Base-by-base conservation (phyloP, 2,329 filamentous ascomycete species). In the Microcyclospora pomicola region DNA sequence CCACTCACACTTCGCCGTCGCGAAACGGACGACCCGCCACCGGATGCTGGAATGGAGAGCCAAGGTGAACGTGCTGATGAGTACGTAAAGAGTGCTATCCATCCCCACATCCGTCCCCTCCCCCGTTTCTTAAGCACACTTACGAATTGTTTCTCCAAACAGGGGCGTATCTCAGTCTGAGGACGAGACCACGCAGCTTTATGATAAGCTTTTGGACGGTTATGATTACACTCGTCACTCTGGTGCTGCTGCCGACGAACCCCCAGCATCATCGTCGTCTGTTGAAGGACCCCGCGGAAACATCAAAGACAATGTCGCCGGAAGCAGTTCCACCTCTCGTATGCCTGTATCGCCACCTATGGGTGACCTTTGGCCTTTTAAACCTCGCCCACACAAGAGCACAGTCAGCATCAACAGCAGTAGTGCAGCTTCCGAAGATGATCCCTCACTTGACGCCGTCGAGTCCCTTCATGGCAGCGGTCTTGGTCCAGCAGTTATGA, bases 41-140 rank as follows among this genome's bases (percentile, higher is more conserved):
- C 36, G 24, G 43, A 38, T 36, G 19, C 30, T 15, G 42, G 42
- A 30, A 39, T 24, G 19, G 19, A 24, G 19, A 24, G 19, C 19
- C 19, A 44, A 40, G 45, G 40, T 43, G 44, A 42, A 47, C 39
- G 45, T 41, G 43, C 44, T 47, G 42, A 51, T 43, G 46, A 53
- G 52, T 56, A 56, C 54, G 54, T 57, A 44, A 36, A 41, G 39
- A 34, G 38, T 36, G 44, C 45, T 38, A 29, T 36, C 43, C 40
- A 37, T 31, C 30, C 15, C 24, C 46, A n/a, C 30, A 31, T 31
- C 30, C 30, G 19, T 31, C 30, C 35, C 33, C 43, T 39, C 35
- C 45, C 45, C 50, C 53, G 48, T 45, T 37, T 51, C 28, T 43
- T 54, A 51, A 55, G 46, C 42, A 42, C 53, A 57, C 51, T 57